Evolutionary conservation across 805 yeast species (phyloP), one percentile per base, ranked within the genome.

Genomic region (Saccharomyces mikatae): DNA sequence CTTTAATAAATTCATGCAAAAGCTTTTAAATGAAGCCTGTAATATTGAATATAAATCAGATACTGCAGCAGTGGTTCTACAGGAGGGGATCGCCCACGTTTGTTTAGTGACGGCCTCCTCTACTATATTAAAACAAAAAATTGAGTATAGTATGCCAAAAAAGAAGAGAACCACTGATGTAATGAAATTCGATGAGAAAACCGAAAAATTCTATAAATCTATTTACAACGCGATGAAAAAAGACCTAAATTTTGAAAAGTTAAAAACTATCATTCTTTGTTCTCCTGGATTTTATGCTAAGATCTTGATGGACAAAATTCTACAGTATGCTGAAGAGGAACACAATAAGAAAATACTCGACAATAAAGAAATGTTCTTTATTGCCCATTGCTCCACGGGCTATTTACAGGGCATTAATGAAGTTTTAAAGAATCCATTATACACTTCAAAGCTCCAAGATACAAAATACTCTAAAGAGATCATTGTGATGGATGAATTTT

Each of bases 71-170:
- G 83, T 94, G 24, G 96, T 91, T 0, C 71, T 94, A 62, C 91
- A 92, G 69, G 98, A 94, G 64, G 99, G 98, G 21, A 81, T 94
- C 52, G 97, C 97, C 2, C 96, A 92, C 69, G 74, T 92, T 24
- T 92, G 99, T 70, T 75, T 90, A 51, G 78, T 92, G 22, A 89
- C 97, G 0, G 95, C 91, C 49, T 86, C 86, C 54, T 86, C 92
- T 83, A 92, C 97, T 0, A 82, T 89, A 27, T 66, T 92, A 52
- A 79, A 87, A 57, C 83, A 84, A 58, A 89, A 89, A 65, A 78
- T 91, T 28, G 97, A 90, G 62, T 85, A 86, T 62, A 75, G 86
- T 2, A 82, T 92, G 47, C 98, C 99, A 1, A 84, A 87, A 60
- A 91, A 91, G 70, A 81, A 89, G 64, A 80, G 96, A 53, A 90